Evolutionary conservation across 2,329 filamentous ascomycete species (phyloP), one percentile per base, ranked within the genome.

Genomic region (Corynespora cassiicola): DNA sequence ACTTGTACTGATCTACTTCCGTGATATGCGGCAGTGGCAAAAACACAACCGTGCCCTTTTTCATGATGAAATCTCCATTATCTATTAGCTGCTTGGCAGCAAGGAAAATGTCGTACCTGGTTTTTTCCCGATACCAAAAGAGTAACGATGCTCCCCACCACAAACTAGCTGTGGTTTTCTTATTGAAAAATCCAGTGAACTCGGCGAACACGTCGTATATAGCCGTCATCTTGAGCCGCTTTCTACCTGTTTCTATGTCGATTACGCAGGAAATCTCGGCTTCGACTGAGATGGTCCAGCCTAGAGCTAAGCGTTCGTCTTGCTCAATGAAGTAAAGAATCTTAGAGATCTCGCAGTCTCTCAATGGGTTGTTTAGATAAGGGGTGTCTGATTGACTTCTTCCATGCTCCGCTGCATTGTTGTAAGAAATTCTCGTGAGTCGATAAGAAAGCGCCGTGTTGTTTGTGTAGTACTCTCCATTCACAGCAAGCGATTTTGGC

Each of bases 71-170:
- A 18, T 12, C 7, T 27, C 28, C 28, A 8, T 10, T 7, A 8
- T 9, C 24, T 24, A 16, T 6, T 27, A 8, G 15, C 16, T 8
- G 32, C 15, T 9, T 10, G 16, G 11, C 20, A 20, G 16, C 15
- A 36, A n/a, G n/a, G n/a, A n/a, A n/a, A n/a, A n/a, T n/a, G n/a
- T n/a, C n/a, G n/a, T 7, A 7, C 19, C 7, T 27, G 7, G 20
- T 15, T 6, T 27, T 7, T 6, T 18, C 16, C n/a, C 7, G 28
- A 16, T 36, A 20, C 12, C 8, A 16, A 9, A 15, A 9, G 7
- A 36, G 22, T 4, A 36, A 17, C 14, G 32, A 36, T 17, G 26
- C 32, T 22, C 32, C 22, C 32, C 32, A 36, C 22, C 17, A 36
- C 7, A 36, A 17, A 21, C 32, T 36, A 7, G 12, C 23, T 26